Conservation (phyloP, 352 stramenopile genomes). For the Phytopythium delawarense region DNA sequence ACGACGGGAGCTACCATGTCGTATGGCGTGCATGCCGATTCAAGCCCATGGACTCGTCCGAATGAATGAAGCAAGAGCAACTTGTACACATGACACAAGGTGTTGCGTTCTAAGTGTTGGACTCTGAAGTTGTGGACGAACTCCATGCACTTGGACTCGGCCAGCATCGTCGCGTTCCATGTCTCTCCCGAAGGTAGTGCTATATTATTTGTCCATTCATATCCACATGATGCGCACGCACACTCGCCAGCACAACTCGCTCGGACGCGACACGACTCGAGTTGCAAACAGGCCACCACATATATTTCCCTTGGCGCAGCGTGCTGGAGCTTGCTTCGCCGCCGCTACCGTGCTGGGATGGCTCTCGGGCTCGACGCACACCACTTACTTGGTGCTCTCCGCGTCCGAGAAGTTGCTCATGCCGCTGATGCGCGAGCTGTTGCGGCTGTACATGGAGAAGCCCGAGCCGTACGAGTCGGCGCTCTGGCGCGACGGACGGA, state of each 20-base stretch:
- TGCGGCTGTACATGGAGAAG: slow-evolving; percentile 52
- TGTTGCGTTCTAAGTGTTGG: not conserved
- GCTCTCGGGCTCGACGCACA: not conserved
- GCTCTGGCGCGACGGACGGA: slow-evolving; percentile 45
- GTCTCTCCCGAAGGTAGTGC: not conserved
- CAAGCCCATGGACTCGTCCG: not conserved
- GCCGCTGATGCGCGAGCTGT: slow-evolving; percentile 61
- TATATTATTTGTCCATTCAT: slow-evolving; percentile 5
- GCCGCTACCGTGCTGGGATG: not conserved
- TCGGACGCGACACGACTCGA: not conserved
- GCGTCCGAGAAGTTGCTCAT: slow-evolving; percentile 40
- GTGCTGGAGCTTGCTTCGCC: not conserved
- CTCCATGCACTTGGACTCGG: not conserved
- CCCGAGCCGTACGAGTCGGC: slow-evolving; percentile 68
- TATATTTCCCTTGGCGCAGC: not conserved
- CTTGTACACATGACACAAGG: not conserved
- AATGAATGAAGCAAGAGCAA: not conserved
- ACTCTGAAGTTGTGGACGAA: not conserved
- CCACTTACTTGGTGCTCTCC: slow-evolving; percentile 17
- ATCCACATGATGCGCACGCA: slow-evolving; percentile 1
- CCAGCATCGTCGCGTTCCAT: not conserved
- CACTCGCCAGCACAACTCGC: not conserved
- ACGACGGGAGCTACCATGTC: no score
- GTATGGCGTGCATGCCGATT: no score
- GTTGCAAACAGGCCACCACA: not conserved